Evolutionary conservation across 2,329 filamentous ascomycete genomes (phyloP).

Genomic region (Lecanicillium sp.): DNA sequence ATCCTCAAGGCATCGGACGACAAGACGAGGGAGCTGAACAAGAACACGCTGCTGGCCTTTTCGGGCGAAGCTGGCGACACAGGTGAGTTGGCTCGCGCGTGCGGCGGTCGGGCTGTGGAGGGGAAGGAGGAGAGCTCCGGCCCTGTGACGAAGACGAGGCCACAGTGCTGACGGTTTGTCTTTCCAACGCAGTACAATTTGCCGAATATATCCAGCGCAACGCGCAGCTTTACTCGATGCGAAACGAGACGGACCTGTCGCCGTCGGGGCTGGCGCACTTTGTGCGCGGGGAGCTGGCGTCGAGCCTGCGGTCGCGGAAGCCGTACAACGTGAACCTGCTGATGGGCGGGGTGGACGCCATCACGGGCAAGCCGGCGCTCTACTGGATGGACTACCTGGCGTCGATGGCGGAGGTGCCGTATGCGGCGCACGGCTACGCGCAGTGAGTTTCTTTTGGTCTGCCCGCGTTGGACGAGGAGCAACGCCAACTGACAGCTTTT

Average conservation of each 20-base stretch:
- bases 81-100: constrained; percentile 46
- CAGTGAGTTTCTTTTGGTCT: constrained; percentile 58
- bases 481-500: background rate
- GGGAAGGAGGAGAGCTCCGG: too few relatives aligned
- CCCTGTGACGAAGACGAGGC: too few relatives aligned
- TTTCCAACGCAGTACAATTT: constrained; percentile 70
- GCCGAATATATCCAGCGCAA: constrained; percentile 99
- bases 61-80: constrained; percentile 96
- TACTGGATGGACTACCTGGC: constrained; percentile 99
- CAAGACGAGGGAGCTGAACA: constrained; percentile 90
- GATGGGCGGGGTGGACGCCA: constrained; percentile 87
- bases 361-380: constrained; percentile 81
- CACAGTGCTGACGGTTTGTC: background rate
- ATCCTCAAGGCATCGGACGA: constrained; percentile 93
- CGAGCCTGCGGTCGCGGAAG: constrained; percentile 81
- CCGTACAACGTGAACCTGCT: constrained; percentile 97
- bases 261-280: constrained; percentile 87
- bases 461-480: too few relatives aligned
- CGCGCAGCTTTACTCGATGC: constrained; percentile 96
- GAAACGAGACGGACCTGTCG: constrained; percentile 87
- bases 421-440: constrained; percentile 95
- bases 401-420: constrained; percentile 78
- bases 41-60: constrained; percentile 91
- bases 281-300: constrained; percentile 87
- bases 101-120: too few relatives aligned